Conservation (phyloP, 2,329 filamentous ascomycete genomes). For the Cercospora sesami region DNA sequence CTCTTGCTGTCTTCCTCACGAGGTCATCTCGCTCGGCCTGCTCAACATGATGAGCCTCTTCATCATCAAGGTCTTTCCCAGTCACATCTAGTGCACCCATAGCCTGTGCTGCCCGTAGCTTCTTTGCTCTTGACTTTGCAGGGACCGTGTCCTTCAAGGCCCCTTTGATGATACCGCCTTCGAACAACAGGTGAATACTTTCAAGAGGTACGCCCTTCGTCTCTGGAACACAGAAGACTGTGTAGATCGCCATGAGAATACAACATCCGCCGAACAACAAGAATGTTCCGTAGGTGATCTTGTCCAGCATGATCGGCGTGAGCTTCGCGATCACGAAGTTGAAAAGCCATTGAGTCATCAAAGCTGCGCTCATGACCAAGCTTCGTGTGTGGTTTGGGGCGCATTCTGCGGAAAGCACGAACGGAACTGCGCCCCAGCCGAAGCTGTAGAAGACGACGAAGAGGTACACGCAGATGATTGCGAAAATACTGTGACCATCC, state of each 20-base stretch:
- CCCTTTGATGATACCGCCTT: conserved; percentile 45
- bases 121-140: conserved; percentile 40
- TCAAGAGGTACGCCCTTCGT: conserved; percentile 48
- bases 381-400: conserved; percentile 40
- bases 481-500: conserved; percentile 57
- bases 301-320: conserved; percentile 45
- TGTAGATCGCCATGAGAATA: conserved; percentile 46
- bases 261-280: conserved; percentile 43
- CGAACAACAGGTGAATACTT: conserved; percentile 46
- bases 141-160: conserved; percentile 44
- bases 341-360: conserved; percentile 52
- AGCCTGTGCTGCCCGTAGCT: conserved; percentile 37
- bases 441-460: conserved; percentile 52
- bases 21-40: conserved; percentile 12
- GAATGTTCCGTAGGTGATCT: conserved; percentile 49
- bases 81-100: conserved; percentile 36
- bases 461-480: conserved; percentile 55
- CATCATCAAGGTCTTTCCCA: conserved; percentile 17
- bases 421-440: conserved; percentile 50
- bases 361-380: conserved; percentile 46
- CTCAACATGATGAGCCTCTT: conserved; percentile 21
- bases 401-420: conserved; percentile 45
- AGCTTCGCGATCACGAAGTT: conserved; percentile 39
- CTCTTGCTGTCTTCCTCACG: conserved; percentile 7
- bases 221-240: conserved; percentile 46